Base-by-base conservation (phyloP, 768 basidiomycete genomes). In the Leccinum fibrillosum region DNA sequence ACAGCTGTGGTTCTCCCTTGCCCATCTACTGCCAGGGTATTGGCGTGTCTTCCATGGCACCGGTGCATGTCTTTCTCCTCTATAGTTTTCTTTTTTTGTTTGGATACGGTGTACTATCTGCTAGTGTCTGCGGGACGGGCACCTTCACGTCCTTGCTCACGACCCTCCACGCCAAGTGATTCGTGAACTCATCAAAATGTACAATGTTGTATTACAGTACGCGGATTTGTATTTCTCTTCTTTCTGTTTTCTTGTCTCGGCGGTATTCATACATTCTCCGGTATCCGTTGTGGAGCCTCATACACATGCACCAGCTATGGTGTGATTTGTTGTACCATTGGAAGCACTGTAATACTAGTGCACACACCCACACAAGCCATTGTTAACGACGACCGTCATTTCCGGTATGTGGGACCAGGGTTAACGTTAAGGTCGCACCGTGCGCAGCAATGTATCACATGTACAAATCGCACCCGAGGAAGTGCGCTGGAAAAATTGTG, bases 1-100 rank as follows among this genome's bases (percentile, higher is more conserved):
- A 35, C 50, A 71, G 70, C 19, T 71, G n/a, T 71, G 70, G 70
- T 73, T 71, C 55, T 71, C 70, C 42, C 52, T 71, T 28, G 67
- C 67, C 2, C 72, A 71, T 52, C n/a, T 71, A 23, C 54, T 73
- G 8, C 70, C 70, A 1, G 70, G 63, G 54, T 71, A 71, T 52
- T 71, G 70, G 70, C 64, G 71, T 3, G 52, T 67, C 37, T 63
- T 71, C 49, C 53, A 71, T 28, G 66, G 55, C 2, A 45, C 60
- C 2, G 58, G 51, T 17, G 49, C 50, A 12, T 67, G 63, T 54
- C 19, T 60, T 49, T 11, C 59, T 10, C 19, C 49, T 9, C 56
- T 58, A 5, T 61, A 57, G 26, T n/a, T 37, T 54, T 17, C 3
- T 17, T 37, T 37, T 35, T 37, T 8, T 17, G 28, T 47, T 25